Evolutionary conservation across 768 basidiomycete genomes (phyloP), one percentile per base, ranked within the genome.

Genomic region (Mycena vulgaris): DNA sequence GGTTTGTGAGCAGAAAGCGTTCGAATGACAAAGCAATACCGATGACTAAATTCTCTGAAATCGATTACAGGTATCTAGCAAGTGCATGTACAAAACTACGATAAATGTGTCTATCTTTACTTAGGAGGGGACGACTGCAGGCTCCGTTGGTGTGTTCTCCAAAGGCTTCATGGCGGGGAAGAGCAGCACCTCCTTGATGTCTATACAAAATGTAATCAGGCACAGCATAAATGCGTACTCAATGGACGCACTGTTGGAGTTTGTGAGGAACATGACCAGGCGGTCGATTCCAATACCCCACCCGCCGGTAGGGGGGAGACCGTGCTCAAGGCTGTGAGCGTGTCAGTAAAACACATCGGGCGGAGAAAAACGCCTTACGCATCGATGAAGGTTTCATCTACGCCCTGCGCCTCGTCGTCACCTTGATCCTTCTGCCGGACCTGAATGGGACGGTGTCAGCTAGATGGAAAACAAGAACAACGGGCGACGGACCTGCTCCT

Each of bases 91-190:
- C 53, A 53, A 31, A 39, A 35, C 53, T 28, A 35, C 21, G 23
- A 47, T 47, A 35, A 35, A 53, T 35, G 9, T n/a, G 11, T 27
- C 37, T 51, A 51, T 40, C 40, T 66, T 65, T 17, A 56, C 4
- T 63, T 31, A 66, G 16, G 66, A 70, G 1, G 69, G 69, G 21
- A 70, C 69, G 2, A 70, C 48, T 11, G 60, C 79, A 17, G 80
- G 73, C 23, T 78, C 75, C 68, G 81, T 81, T 0, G 88, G 75
- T 5, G 79, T 74, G 0, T 82, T 86, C 64, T 92, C 91, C 39
- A 88, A 82, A 9, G 96, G 96, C 88, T 95, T 95, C 96, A 98
- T 98, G 2, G 96, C 97, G 23, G 96, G 96, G 94, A 98, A 98
- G 49, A 97, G 82, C 40, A 98, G 83, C 39, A 98, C 96, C 79